Percentiles rank a stretch among this genome's conserved stretches.
phyloP scores from a whole-genome alignment of 129 eudicot genomes.

The Artemisia tridentata region DNA sequence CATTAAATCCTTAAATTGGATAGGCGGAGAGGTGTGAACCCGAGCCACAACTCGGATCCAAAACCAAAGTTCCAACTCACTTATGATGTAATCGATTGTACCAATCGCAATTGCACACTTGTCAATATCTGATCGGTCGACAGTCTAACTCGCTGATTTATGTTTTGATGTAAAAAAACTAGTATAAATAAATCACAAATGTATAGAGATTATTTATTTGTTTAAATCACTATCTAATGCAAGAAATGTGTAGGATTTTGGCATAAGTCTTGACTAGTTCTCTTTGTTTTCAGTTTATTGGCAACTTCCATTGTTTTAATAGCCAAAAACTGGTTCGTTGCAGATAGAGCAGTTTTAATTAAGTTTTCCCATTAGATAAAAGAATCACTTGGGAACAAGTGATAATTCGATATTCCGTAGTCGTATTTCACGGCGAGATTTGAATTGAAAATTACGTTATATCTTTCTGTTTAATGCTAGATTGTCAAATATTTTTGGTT shows the following conservation, averaged over 20 bases:
- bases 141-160: slow-evolving; percentile 26
- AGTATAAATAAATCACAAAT: slow-evolving; percentile 24
- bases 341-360: too few species aligned
- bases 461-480: too few species aligned
- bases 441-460: too few species aligned
- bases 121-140: slow-evolving; percentile 24
- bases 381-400: too few species aligned
- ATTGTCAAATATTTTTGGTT: too few species aligned
- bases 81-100: slow-evolving; percentile 3
- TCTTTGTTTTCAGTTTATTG: slow-evolving; percentile 27
- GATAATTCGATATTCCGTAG: too few species aligned
- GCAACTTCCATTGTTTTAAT: slow-evolving; percentile 37
- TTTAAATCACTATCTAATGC: slow-evolving; percentile 34
- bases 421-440: too few species aligned
- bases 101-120: slow-evolving; percentile 18
- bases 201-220: slow-evolving; percentile 23
- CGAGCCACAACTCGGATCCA: slow-evolving; percentile 23
- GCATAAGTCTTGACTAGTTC: slow-evolving; percentile 38
- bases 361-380: too few species aligned
- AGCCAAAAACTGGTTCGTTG: too few species aligned
- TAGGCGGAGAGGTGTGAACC: slow-evolving; percentile 20
- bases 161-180: slow-evolving; percentile 5
- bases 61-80: slow-evolving; percentile 32
- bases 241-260: slow-evolving; percentile 35
- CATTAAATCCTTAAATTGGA: too few species aligned